These are phyloP conservation scores for Cornus kousa DNA, from an alignment of 148 eudicot species.

Conservation along the genomic window DNA sequence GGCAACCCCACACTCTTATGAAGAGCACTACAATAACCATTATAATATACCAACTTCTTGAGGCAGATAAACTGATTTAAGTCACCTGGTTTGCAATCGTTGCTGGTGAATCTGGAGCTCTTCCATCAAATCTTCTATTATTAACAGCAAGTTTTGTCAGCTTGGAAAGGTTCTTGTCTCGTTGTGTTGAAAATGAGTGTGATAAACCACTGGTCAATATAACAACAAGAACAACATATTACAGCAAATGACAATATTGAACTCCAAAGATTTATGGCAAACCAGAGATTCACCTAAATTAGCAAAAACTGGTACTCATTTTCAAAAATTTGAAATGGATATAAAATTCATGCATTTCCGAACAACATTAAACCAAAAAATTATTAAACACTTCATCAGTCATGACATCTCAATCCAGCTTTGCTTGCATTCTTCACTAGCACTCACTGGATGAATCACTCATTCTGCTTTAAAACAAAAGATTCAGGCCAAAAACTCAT, in stretches of 20 bases:
- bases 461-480: not conserved
- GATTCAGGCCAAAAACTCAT: not conserved
- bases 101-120: constrained; percentile 79
- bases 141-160: constrained; percentile 77
- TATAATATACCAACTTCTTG: not conserved
- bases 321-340: not conserved
- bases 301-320: not conserved
- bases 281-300: not conserved
- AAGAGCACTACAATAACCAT: not conserved
- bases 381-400: not conserved
- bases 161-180: constrained; percentile 62
- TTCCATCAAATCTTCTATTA: constrained; percentile 50
- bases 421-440: too few relatives aligned
- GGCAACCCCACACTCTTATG: not conserved
- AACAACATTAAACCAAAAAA: not conserved
- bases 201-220: constrained; percentile 47
- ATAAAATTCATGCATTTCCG: not conserved
- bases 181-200: constrained; percentile 64
- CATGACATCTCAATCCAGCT: not conserved
- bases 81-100: constrained; percentile 65
- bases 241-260: not conserved
- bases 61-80: not conserved
- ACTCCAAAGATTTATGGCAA: not conserved
- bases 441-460: too few relatives aligned
- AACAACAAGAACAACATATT: constrained; percentile 12